These are phyloP conservation scores for Pharnaceum exiguum DNA, from an alignment of 148 eudicot genomes.

Conservation along the genomic window DNA sequence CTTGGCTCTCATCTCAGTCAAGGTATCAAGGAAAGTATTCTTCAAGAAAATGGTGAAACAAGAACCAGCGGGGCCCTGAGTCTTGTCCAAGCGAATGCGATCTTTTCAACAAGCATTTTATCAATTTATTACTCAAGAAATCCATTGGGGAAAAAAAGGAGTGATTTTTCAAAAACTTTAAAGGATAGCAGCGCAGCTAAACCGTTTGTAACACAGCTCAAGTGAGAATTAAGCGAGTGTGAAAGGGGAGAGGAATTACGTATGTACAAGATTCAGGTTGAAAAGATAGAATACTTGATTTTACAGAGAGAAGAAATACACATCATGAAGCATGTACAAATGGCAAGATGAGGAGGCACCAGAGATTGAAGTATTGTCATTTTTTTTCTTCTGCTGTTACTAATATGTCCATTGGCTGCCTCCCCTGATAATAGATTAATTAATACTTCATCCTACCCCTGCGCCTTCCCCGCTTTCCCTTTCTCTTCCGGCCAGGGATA, in stretches of 20 bases:
- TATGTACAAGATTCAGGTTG: constrained; percentile 9
- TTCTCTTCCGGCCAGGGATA: constrained; percentile 34
- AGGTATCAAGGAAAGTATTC: constrained; percentile 58
- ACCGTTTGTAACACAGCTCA: neutral
- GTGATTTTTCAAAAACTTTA: too few relatives aligned
- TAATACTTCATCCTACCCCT: too few relatives aligned
- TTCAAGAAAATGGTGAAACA: constrained; percentile 22
- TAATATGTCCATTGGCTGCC: neutral
- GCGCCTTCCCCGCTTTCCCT: constrained; percentile 53
- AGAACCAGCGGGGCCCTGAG: constrained; percentile 1
- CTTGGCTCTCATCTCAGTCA: constrained; percentile 65
- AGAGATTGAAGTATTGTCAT: neutral
- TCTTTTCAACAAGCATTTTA: too few relatives aligned
- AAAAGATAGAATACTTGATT: constrained; percentile 10
- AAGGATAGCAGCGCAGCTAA: too few relatives aligned
- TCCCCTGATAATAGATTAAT: neutral
- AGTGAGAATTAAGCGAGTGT: neutral
- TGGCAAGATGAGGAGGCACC: constrained; percentile 7
- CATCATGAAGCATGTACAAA: constrained; percentile 24
- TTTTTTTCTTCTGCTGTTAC: neutral
- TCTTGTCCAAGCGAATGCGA: too few relatives aligned
- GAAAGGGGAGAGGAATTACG: neutral
- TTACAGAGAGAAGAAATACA: constrained; percentile 8
- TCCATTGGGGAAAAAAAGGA: too few relatives aligned
- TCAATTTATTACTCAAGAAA: too few relatives aligned